Evolutionary conservation across 805 yeast species (phyloP), one percentile per base, ranked within the genome.

Genomic region (Lipomyces orientalis): DNA sequence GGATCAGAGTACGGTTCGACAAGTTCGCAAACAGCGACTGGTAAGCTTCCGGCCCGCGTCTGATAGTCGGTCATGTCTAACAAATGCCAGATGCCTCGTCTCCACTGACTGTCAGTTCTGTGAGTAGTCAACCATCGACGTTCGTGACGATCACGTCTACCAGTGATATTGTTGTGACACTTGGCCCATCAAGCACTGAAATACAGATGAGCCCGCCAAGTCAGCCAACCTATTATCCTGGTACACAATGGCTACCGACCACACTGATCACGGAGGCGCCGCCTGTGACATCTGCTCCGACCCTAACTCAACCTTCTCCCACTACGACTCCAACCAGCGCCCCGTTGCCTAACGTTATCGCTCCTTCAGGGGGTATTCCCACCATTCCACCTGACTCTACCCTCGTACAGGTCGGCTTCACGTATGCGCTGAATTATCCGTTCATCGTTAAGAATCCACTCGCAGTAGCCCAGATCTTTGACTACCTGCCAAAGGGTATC

Each of bases 381-480:
- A 76, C 83, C 1, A 62, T 71, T 31, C 79, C 81, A 16, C 83
- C 84, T 37, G 86, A 85, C 52, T 64, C 66, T 8, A 81, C 83
- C 61, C 78, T 87, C 64, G 86, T 93, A 62, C 87, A 90, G 59
- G 80, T 93, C 75, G 97, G 97, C 4, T 94, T 94, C 82, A 87
- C 88, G 74, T 79, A 87, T 66, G 86, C 88, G 2, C 85, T 93
- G 79, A 93, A 92, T 78, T 94, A 93, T 79, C 91, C 91, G 60
- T 91, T 90, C 76, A 91, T 91, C 67, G 96, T 89, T 55, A 79
- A 83, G 66, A 86, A 88, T 76, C 84, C 94, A 0, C 79, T 89
- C 61, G 84, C 95, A 1, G 90, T 93, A 14, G 95, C 97, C 2
- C 97, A 91, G 79, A 89, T 91, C 60, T 90, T 91, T 79, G 87